phyloP scores from a whole-genome alignment of 192 early-diverging fungal genomes.

The Pilobolus umbonatus region DNA sequence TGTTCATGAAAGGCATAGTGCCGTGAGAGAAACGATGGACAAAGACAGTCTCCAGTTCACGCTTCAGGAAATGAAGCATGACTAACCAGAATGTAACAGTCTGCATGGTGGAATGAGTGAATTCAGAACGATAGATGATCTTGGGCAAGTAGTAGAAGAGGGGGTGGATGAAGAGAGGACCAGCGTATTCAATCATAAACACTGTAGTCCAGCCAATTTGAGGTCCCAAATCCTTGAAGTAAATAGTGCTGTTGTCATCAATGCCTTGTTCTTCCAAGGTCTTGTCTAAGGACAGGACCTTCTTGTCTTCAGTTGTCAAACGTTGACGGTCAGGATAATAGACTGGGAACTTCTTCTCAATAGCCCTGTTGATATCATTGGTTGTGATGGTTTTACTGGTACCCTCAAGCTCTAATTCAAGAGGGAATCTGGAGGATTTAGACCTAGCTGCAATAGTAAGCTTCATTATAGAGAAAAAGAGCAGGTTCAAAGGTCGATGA shows the following conservation, averaged over 20 bases:
- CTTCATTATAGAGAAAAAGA: too few relatives aligned
- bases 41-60: slow-evolving; percentile 89
- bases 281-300: slow-evolving; percentile 47
- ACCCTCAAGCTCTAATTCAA: slow-evolving; percentile 57
- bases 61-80: slow-evolving; percentile 86
- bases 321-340: slow-evolving; percentile 78
- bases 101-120: slow-evolving; percentile 75
- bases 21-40: slow-evolving; percentile 91
- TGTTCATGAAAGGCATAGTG: slow-evolving; percentile 92
- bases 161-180: slow-evolving; percentile 83
- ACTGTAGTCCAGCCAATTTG: slow-evolving; percentile 94
- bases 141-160: slow-evolving; percentile 74
- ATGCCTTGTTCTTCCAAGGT: slow-evolving; percentile 58
- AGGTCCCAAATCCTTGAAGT: slow-evolving; percentile 76
- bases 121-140: slow-evolving; percentile 60
- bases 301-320: slow-evolving; percentile 64
- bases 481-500: too few relatives aligned
- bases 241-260: slow-evolving; percentile 56
- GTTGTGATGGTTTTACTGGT: slow-evolving; percentile 52
- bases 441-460: slow-evolving; percentile 43
- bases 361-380: slow-evolving; percentile 62
- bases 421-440: slow-evolving; percentile 44
- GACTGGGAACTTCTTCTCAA: slow-evolving; percentile 60
- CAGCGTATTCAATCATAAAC: slow-evolving; percentile 90
- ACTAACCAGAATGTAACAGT: slow-evolving; percentile 59